Evolutionary conservation across 164 flowering plant species (phyloP).

Genomic region (Tetracentron sinense): DNA sequence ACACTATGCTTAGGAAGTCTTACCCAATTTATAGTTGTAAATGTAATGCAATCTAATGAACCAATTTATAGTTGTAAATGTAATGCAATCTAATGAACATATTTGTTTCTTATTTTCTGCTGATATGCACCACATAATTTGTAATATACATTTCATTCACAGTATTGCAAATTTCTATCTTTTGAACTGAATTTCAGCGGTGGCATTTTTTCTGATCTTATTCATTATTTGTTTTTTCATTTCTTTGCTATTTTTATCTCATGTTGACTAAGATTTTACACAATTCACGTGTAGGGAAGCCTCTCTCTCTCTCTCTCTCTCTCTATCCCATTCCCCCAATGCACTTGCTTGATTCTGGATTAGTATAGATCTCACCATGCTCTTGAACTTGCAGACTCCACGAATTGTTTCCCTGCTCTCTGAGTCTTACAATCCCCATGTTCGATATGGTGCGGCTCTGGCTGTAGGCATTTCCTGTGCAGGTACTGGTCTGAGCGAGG

Average conservation of each 20-base stretch:
- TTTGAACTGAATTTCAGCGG: too few species aligned
- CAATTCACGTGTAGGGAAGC: too few species aligned
- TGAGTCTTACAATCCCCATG: constrained; percentile 98
- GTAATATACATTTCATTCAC: too few species aligned
- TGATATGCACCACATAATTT: neutral
- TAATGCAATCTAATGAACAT: neutral
- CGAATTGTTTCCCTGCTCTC: constrained; percentile 92
- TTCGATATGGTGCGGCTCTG: constrained; percentile 96
- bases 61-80: neutral
- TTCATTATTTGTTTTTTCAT: too few species aligned
- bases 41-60: neutral
- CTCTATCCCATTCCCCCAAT: too few species aligned
- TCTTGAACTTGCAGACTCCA: constrained; percentile 67
- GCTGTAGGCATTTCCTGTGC: constrained; percentile 99
- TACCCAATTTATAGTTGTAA: neutral
- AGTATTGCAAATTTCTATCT: too few species aligned
- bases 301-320: too few species aligned
- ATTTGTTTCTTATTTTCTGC: neutral
- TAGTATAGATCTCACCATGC: neutral
- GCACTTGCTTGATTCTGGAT: too few species aligned
- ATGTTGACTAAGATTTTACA: too few species aligned
- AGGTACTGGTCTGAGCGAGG: constrained; percentile 97
- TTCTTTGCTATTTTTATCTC: too few species aligned
- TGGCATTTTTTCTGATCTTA: too few species aligned
- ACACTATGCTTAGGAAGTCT: too few species aligned